These are phyloP conservation scores for Gastrodia elata DNA, from an alignment of 106 monocot species.

Conservation along the genomic window DNA sequence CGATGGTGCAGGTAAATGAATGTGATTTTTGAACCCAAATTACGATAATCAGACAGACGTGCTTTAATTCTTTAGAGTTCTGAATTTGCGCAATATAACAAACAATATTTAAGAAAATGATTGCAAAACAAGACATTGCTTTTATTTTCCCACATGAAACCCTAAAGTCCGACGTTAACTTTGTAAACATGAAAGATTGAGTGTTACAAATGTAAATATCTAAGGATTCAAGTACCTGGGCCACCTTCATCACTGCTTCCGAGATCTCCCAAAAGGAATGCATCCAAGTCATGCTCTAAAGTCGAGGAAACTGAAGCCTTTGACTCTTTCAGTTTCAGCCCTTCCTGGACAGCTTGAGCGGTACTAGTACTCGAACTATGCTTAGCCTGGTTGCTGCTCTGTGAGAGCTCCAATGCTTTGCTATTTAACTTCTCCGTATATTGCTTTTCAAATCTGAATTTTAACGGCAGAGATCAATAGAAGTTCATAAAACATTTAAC, in stretches of 20 bases:
- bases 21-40: too few relatives aligned
- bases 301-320: slow-evolving; percentile 50
- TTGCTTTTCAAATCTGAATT: slow-evolving; percentile 60
- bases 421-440: slow-evolving; percentile 54
- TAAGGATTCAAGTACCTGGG: slow-evolving; percentile 31
- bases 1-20: too few relatives aligned
- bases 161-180: too few relatives aligned
- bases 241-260: slow-evolving; percentile 84
- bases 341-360: slow-evolving; percentile 17
- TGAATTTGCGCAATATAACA: too few relatives aligned
- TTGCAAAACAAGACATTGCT: too few relatives aligned
- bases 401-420: slow-evolving; percentile 25
- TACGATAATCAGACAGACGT: too few relatives aligned
- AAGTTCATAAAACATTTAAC: too few relatives aligned
- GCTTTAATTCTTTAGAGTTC: too few relatives aligned
- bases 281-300: slow-evolving; percentile 78
- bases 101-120: too few relatives aligned
- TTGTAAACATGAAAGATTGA: too few relatives aligned
- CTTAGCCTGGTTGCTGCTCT: slow-evolving; percentile 21
- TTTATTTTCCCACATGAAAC: too few relatives aligned
- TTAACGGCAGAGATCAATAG: slow-evolving; percentile 1
- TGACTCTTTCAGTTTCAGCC: slow-evolving; percentile 23
- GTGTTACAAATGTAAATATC: neutral
- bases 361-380: slow-evolving; percentile 12
- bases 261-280: slow-evolving; percentile 89